phyloP scores from a whole-genome alignment of 2,329 filamentous ascomycete genomes.

The Hypoxylon sp. region DNA sequence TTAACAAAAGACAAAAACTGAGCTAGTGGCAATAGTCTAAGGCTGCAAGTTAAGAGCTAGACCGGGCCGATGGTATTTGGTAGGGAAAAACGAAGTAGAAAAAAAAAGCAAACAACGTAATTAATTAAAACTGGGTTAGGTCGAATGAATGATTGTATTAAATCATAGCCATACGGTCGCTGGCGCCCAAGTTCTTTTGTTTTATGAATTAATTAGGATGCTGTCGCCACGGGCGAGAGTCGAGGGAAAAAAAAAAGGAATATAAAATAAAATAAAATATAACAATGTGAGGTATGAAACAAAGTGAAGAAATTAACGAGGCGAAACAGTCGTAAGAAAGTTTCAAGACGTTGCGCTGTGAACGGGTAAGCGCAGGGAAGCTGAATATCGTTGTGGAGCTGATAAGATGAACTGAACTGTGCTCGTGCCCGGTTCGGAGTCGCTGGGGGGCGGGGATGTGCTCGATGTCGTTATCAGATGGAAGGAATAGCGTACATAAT shows the following conservation, averaged over 20 bases:
- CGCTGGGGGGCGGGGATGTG: slow-evolving; percentile 20
- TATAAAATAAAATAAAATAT: too few relatives aligned
- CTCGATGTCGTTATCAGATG: slow-evolving; percentile 23
- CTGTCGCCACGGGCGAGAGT: background rate
- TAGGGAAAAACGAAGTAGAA: slow-evolving; percentile 8
- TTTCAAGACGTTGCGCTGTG: too few relatives aligned
- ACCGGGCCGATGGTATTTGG: slow-evolving; percentile 2
- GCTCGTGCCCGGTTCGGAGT: slow-evolving; percentile 25
- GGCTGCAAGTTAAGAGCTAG: background rate
- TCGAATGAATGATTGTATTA: too few relatives aligned
- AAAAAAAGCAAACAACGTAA: slow-evolving; percentile 16
- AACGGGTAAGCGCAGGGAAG: too few relatives aligned
- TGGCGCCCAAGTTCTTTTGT: background rate
- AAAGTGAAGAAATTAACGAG: too few relatives aligned
- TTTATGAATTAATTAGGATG: too few relatives aligned
- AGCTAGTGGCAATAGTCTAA: slow-evolving; percentile 22
- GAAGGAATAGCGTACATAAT: slow-evolving; percentile 18
- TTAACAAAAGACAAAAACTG: background rate
- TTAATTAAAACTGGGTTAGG: too few relatives aligned
- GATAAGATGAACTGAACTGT: too few relatives aligned
- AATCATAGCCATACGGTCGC: slow-evolving; percentile 19
- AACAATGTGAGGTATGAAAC: too few relatives aligned
- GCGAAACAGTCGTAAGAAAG: slow-evolving; percentile 14
- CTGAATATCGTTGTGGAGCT: too few relatives aligned
- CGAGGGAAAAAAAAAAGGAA: background rate